Base-by-base conservation (phyloP, 2,329 filamentous ascomycete genomes). In the Diaporthe caulivora region DNA sequence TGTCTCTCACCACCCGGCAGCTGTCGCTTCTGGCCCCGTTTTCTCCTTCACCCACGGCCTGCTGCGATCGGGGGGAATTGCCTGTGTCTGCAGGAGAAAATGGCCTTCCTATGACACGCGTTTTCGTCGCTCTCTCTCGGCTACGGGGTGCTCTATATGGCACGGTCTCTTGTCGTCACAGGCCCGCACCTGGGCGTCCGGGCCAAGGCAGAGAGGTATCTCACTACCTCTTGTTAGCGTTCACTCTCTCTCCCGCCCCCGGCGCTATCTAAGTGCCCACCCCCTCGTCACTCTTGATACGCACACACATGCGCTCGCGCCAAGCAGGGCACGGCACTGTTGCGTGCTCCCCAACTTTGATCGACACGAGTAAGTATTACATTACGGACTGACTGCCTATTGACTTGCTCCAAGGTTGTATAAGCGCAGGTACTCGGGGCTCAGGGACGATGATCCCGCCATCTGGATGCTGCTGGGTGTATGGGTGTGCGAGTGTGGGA, bases 201-300 rank as follows among this genome's bases (percentile, higher is more conserved):
- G 40, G 54, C 40, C 37, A 47, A 42, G 37, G 26, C 47, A 68
- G 31, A 34, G 44, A 71, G 26, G 72, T 73, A 71, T 70, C 67
- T 74, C 68, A 42, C 49, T 71, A 69, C 51, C 70, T 37, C 47
- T 21, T 74, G 73, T 74, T 74, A 74, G 73, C 73, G 70, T 64
- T 72, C 42, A 54, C 70, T 65, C 55, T 72, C 58, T 51, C 58
- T 10, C 53, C 40, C 34, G 58, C 60, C 47, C 53, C 47, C 34
- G 54, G n/a, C 72, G 57, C 72, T 57, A 75, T 70, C 73, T 65
- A 70, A 75, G 54, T 70, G 57, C 60, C 54, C 47, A 60, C 74
- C 71, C 57, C 55, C 67, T 71, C 18, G n/a, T 75, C 75, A 62
- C 71, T 70, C 54, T 51, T 70, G 5, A 57, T 34, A 72, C 53